A percentile compares a stretch with the other conserved stretches of the same genome.
phyloP scores from a whole-genome alignment of 164 flowering plant genomes.

The Cinnamomum micranthum region DNA sequence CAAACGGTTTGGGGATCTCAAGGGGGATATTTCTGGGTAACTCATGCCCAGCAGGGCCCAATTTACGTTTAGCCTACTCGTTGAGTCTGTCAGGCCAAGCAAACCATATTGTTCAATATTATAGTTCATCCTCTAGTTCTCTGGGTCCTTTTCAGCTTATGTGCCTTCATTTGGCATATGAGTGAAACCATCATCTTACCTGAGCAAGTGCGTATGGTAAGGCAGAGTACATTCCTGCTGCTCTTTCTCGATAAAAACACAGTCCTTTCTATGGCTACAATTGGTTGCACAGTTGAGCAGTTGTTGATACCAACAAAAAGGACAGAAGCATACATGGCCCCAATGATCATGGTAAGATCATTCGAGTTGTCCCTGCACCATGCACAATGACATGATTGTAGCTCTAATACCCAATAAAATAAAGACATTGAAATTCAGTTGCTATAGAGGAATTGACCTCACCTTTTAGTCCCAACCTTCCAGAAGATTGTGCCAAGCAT shows the following conservation, averaged over 20 bases:
- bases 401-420: background rate
- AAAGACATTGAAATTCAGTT: background rate
- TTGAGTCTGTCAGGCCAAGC: background rate
- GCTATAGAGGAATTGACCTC: background rate
- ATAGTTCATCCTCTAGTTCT: background rate
- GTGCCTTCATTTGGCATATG: background rate
- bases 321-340: constrained; percentile 85
- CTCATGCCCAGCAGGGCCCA: too few species aligned
- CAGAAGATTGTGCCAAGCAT: constrained; percentile 83
- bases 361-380: constrained; percentile 42
- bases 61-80: too few species aligned
- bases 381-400: background rate
- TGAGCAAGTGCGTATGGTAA: constrained; percentile 89
- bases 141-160: background rate
- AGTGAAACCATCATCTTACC: constrained; percentile 29
- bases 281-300: constrained; percentile 77
- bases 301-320: constrained; percentile 71
- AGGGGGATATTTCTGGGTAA: too few species aligned
- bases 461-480: constrained; percentile 70
- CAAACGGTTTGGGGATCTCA: too few species aligned
- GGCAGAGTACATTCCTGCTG: constrained; percentile 95
- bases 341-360: constrained; percentile 60
- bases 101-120: background rate
- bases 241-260: constrained; percentile 87
- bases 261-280: constrained; percentile 77